Percentiles rank a stretch among this genome's conserved stretches.
Evolutionary conservation across 495 filamentous ascomycete genomes (phyloP).

Genomic region (Pyrenula massariospora): DNA sequence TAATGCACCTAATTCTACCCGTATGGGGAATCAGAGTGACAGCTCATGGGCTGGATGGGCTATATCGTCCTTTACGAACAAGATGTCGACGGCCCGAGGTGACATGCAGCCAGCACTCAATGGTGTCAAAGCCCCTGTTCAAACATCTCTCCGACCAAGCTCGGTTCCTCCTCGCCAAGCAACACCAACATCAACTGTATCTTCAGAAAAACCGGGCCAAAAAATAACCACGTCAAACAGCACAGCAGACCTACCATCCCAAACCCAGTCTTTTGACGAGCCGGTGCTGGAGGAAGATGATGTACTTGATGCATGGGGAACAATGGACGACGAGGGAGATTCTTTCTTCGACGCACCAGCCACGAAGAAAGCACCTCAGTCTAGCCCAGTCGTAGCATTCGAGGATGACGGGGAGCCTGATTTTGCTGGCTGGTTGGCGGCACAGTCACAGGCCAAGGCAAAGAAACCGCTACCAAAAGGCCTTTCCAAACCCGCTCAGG

Average conservation of each 20-base stretch:
- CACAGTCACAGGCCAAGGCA: constrained; percentile 63
- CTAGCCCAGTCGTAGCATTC: constrained; percentile 36
- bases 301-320: constrained; percentile 57
- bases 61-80: constrained; percentile 97
- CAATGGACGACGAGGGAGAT: constrained; percentile 42
- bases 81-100: constrained; percentile 68
- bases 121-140: constrained; percentile 14
- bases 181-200: constrained; percentile 30
- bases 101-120: constrained; percentile 56
- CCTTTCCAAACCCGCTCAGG: constrained; percentile 43
- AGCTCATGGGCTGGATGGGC: constrained; percentile 92
- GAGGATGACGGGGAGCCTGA: constrained; percentile 82
- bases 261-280: constrained; percentile 30
- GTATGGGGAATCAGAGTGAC: constrained; percentile 67
- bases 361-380: constrained; percentile 18
- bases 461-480: constrained; percentile 69
- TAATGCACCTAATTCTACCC: constrained; percentile 36
- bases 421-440: constrained; percentile 86
- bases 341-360: constrained; percentile 35
- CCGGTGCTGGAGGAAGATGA: constrained; percentile 43
- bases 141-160: background rate
- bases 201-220: constrained; percentile 40
- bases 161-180: constrained; percentile 12
- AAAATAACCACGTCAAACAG: constrained; percentile 25
- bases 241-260: constrained; percentile 26